Evolutionary conservation across 345 rosid genomes (phyloP).

Genomic region (Brassica rapa): DNA sequence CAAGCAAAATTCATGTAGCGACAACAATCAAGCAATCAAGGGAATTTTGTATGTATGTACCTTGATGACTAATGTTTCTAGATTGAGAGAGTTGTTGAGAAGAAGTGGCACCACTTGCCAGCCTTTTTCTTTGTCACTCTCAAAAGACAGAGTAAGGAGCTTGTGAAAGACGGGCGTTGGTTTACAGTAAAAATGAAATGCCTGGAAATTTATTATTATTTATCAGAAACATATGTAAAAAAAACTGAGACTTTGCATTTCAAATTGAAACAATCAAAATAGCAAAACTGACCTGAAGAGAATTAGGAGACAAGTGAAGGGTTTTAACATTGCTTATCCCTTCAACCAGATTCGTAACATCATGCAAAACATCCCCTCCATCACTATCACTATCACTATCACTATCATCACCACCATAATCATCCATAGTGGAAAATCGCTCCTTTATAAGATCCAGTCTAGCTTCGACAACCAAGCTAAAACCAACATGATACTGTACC

Average conservation of each 20-base stretch:
- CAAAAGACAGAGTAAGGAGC: slow-evolving; percentile 19
- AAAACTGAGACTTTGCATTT: background rate
- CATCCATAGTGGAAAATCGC: background rate
- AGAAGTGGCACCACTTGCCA: slow-evolving; percentile 30
- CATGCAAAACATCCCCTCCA: background rate
- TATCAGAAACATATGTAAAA: background rate
- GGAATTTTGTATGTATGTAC: background rate
- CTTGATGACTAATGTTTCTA: slow-evolving; percentile 27
- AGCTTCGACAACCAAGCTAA: no score
- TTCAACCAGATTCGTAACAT: background rate
- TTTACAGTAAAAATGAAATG: slow-evolving; percentile 1
- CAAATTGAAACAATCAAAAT: background rate
- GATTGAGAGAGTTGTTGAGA: slow-evolving; percentile 25
- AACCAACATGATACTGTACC: no score
- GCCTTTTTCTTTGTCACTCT: slow-evolving; percentile 21
- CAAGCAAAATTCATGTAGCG: background rate
- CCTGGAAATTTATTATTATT: background rate
- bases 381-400: background rate
- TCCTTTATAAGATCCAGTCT: no score
- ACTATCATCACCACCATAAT: background rate
- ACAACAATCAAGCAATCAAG: background rate
- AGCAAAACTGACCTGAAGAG: slow-evolving; percentile 27
- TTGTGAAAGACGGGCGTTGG: slow-evolving; percentile 16
- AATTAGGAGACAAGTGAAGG: slow-evolving; percentile 13
- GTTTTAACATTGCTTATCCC: background rate